Conservation (phyloP, 1,139 yeast species). For the Protomyces inundatus region DNA sequence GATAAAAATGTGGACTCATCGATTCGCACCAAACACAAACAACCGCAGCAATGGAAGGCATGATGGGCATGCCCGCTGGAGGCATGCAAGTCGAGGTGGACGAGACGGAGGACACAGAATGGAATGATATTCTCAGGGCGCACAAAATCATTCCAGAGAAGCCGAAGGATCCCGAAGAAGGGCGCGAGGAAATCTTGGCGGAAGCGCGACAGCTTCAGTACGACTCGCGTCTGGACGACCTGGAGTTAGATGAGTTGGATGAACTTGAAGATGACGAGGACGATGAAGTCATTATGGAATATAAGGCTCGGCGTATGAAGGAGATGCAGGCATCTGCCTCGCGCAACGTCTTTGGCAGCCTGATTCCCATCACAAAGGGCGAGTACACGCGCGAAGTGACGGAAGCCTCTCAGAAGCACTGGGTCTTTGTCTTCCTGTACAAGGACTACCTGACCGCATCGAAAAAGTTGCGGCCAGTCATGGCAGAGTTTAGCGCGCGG, state of each 20-base stretch:
- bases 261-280: conserved; percentile 51
- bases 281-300: conserved; percentile 63
- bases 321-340: conserved; percentile 61
- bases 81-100: conserved; percentile 44
- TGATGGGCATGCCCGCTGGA: conserved; percentile 15
- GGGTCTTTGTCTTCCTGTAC: conserved; percentile 69
- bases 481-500: conserved; percentile 47
- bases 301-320: conserved; percentile 68
- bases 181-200: conserved; percentile 79
- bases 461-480: conserved; percentile 25
- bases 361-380: conserved; percentile 71
- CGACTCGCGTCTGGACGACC: conserved; percentile 66
- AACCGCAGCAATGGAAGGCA: background rate
- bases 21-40: too few relatives aligned
- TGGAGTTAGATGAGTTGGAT: conserved; percentile 61
- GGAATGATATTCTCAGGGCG: conserved; percentile 89
- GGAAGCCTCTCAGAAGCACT: conserved; percentile 56
- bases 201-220: conserved; percentile 75
- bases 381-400: conserved; percentile 86
- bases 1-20: too few relatives aligned
- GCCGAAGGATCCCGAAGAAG: conserved; percentile 82
- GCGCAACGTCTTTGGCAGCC: conserved; percentile 67
- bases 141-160: conserved; percentile 91
- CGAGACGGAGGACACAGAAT: conserved; percentile 94
- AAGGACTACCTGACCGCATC: conserved; percentile 29